phyloP scores from a whole-genome alignment of 2,329 filamentous ascomycete species.

The Phialophora macrospora region DNA sequence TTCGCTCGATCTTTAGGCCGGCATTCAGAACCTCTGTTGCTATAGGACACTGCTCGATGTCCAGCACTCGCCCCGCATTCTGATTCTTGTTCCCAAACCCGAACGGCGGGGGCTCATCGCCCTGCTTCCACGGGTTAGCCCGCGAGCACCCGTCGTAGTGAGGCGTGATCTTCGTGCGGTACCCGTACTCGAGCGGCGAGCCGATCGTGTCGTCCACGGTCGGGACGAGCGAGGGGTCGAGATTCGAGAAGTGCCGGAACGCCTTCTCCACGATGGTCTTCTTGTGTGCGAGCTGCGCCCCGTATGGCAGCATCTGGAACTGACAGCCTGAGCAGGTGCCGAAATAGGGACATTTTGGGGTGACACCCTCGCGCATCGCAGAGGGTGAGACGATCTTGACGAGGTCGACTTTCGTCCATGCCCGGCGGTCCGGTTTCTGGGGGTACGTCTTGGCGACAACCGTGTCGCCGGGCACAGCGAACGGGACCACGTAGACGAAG shows the following conservation, averaged over 20 bases:
- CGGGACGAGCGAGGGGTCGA: conserved; percentile 76
- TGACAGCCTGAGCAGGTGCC: conserved; percentile 87
- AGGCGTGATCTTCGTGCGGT: conserved; percentile 94
- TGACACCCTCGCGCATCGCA: conserved; percentile 73
- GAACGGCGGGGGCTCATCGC: conserved; percentile 71
- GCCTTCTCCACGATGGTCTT: conserved; percentile 86
- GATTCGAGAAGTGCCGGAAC: conserved; percentile 85
- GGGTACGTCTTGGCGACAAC: conserved; percentile 78
- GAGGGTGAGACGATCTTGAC: conserved; percentile 76
- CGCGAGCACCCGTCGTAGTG: conserved; percentile 78
- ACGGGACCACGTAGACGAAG: conserved; percentile 74
- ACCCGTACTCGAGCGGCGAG: conserved; percentile 87
- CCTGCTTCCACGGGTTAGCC: conserved; percentile 48
- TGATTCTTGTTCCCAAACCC: conserved; percentile 88
- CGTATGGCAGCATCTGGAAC: conserved; percentile 94
- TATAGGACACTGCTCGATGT: conserved; percentile 97
- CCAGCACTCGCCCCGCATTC: conserved; percentile 73
- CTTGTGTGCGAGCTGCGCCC: conserved; percentile 84
- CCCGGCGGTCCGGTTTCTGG: conserved; percentile 66
- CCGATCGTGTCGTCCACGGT: conserved; percentile 81
- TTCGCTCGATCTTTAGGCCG: conserved; percentile 79
- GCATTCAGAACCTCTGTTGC: conserved; percentile 82
- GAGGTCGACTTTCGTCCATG: conserved; percentile 81
- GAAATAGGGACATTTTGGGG: conserved; percentile 86
- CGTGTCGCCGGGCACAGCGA: conserved; percentile 81